Evolutionary conservation across 495 filamentous ascomycete genomes (phyloP), one percentile per base, ranked within the genome.

Genomic region (Tetracladium marchalianum): DNA sequence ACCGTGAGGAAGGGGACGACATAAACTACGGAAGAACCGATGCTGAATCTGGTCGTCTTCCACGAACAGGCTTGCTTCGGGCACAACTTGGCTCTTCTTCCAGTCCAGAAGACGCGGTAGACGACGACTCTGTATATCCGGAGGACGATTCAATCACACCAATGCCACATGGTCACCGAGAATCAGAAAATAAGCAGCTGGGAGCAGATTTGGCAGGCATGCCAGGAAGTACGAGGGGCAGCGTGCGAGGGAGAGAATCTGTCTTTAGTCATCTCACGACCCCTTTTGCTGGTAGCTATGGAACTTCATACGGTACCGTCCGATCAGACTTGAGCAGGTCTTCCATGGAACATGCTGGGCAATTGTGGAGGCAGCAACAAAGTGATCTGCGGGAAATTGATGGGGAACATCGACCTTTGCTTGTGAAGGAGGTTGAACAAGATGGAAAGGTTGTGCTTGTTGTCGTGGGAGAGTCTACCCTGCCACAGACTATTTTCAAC

Each of bases 401-500:
- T 47, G 78, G 78, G 18, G 87, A 88, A 58, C 67, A 81, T 32
- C 80, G 84, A 53, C 87, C 87, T 1, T 70, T 98, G 40, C 61
- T 96, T 17, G 80, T 96, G 37, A 93, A 87, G 63, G 80, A 87
- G 58, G 76, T 95, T 6, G 81, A 93, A 61, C 85, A 92, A 57
- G 89, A 94, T 60, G 92, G 92, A 18, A 86, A 84, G 47, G 69
- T 88, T 13, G 78, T 93, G 22, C 72, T 84, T 56, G 73, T 90
- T 19, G 79, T 97, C 6, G 77, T 92, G 47, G 92, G 92, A 32
- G 88, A 90, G 69, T 93, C 86, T 9, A 98, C 92, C 2, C 67
- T 96, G 24, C 89, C 90, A 1, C 92, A 98, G 66, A 97, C 92
- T 0, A 73, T 96, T 49, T 95, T 98, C 67, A 98, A 98, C 61